Base-by-base conservation (phyloP, 2,329 filamentous ascomycete species). In the Colletotrichum sublineola region DNA sequence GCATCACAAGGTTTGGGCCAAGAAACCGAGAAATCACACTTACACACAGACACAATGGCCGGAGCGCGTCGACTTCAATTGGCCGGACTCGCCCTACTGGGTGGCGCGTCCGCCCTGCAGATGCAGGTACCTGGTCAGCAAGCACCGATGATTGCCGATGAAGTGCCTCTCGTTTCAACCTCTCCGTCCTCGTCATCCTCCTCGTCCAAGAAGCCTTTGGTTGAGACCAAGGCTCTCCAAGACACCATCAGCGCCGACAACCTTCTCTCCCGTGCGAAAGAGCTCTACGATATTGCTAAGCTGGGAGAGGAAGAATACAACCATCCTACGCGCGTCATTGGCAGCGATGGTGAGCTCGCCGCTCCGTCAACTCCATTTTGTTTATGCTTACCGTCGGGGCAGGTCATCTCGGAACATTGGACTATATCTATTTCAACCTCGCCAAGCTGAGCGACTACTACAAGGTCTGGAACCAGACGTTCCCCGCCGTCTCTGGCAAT, bases 301-400 rank as follows among this genome's bases (percentile, higher is more conserved):
- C 82, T 86, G 64, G 86, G 87, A 14, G 82, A 87, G 73, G 83
- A 86, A 1, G 89, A 93, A 74, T 92, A 90, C 77, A 88, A 88
- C 73, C 91, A 91, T 76, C 92, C 92, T 1, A 94, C 92, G 1
- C 87, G 92, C 65, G 91, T 93, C 31, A 93, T 94, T 75, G 91
- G 92, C 40, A 92, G 90, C 74, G 78, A 87, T 78, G 90, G 90
- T 90, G 81, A 68, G 75, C 70, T 46, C 36, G 60, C 44, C 38
- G 14, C 50, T 57, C 57, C 68, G 67, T 52, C 20, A 38, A 68
- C 42, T 53, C 65, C 60, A 52, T 29, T n/a, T 40, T 18, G 9
- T 24, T 64, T 46, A 2, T 40, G 63, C 76, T 78, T 33, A 75
- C 40, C n/a, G 8, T 53, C 31, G 50, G 62, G 7, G 67, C 74